Base-by-base conservation (phyloP, 2,329 filamentous ascomycete species). In the Phaeosphaeriaceae sp. region DNA sequence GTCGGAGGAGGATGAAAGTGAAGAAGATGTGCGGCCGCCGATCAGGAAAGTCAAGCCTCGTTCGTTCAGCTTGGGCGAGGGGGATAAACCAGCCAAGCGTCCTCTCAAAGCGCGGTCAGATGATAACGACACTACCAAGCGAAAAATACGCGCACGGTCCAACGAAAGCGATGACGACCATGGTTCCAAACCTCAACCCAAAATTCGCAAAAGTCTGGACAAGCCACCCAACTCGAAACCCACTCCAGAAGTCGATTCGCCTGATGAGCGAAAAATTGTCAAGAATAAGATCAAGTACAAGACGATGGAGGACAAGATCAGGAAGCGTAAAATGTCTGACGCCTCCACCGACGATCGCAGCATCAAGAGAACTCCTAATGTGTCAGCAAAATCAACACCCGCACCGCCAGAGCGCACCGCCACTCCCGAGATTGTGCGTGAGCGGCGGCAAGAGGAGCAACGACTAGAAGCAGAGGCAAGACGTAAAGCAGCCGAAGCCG, bases 1-100 rank as follows among this genome's bases (percentile, higher is more conserved):
- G 3, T 75, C 74, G 4, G 69, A 74, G 4, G 69, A 74, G 19
- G 74, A 76, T 1, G 73, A 76, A 48, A 76, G 70, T 52, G 75
- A 78, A 41, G 73, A 76, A 47, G 74, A 77, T 50, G 73, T 76
- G n/a, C 73, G 75, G 21, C 70, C 73, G 15, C 73, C 73, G 7
- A 69, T 63, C 21, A 70, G 74, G 59, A 76, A 76, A 53, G 57
- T 60, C 24, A 75, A 76, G 27, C 69, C 68, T 44, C 68, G 74
- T 13, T 74, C 74, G 1, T 74, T 63, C 21, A 77, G 75, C 57
- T 72, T 76, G 46, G 73, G 73, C 21, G 73, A 74, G 50, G 73
- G 73, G 33, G 63, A 67, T 50, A 74, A 75, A 53, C 67, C 70
- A 21, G 68, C 68, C 47, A 77, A 76, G 61, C 74, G 68, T 53